Evolutionary conservation across 208 protist genomes (phyloP).

Genomic region (Leishmania guyanensis): DNA sequence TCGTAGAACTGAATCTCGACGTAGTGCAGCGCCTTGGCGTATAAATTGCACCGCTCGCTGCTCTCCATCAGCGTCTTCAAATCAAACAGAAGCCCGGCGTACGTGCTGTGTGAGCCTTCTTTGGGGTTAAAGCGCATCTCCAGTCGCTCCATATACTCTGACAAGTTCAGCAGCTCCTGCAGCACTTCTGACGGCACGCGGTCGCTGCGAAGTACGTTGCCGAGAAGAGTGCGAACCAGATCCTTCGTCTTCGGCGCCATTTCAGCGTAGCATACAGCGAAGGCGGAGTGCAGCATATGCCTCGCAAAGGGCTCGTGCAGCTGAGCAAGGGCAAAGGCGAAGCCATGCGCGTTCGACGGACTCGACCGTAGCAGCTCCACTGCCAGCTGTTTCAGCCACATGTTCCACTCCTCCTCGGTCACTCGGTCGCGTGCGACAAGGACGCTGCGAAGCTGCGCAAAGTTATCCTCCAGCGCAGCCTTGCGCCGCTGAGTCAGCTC

Average conservation of each 20-base stretch:
- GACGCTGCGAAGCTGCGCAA: slow-evolving; percentile 56
- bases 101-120: slow-evolving; percentile 35
- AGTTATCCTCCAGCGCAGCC: slow-evolving; percentile 48
- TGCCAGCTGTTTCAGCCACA: slow-evolving; percentile 80
- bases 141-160: slow-evolving; percentile 97
- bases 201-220: slow-evolving; percentile 67
- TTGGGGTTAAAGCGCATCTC: slow-evolving; percentile 79
- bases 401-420: slow-evolving; percentile 84
- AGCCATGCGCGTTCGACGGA: slow-evolving; percentile 72
- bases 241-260: slow-evolving; percentile 65
- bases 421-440: slow-evolving; percentile 58
- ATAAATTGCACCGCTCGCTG: slow-evolving; percentile 94
- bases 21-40: slow-evolving; percentile 95
- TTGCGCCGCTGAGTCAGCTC: slow-evolving; percentile 39
- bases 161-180: slow-evolving; percentile 95
- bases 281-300: slow-evolving; percentile 89
- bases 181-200: slow-evolving; percentile 90
- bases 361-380: slow-evolving; percentile 86
- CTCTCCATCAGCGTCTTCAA: slow-evolving; percentile 90
- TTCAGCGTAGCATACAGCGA: slow-evolving; percentile 82
- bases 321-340: slow-evolving; percentile 77
- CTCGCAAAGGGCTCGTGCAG: slow-evolving; percentile 89
- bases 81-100: slow-evolving; percentile 75
- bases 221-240: slow-evolving; percentile 61
- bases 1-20: slow-evolving; percentile 93